Evolutionary conservation across 352 stramenopile genomes (phyloP).

Genomic region (Phytophthora europaea): DNA sequence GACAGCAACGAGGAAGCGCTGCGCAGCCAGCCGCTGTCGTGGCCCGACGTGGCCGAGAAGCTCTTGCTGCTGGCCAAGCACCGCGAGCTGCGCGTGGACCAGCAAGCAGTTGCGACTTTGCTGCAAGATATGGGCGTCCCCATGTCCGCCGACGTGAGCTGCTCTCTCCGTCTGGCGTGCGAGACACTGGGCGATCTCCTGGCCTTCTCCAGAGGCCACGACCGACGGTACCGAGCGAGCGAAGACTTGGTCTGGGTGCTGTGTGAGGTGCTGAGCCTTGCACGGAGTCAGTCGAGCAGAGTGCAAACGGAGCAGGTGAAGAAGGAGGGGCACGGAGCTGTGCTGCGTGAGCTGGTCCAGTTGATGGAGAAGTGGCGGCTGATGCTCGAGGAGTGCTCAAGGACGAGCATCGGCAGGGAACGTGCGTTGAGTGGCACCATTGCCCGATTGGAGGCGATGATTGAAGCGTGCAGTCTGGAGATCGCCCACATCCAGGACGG

Average conservation of each 20-base stretch:
- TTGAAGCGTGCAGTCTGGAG: background rate
- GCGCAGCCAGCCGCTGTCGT: slow-evolving; percentile 13
- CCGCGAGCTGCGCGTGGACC: slow-evolving; percentile 19
- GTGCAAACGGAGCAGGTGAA: background rate
- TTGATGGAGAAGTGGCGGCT: slow-evolving; percentile 30
- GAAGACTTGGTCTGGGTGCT: slow-evolving; percentile 26
- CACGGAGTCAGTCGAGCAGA: background rate
- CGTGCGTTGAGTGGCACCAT: slow-evolving; percentile 13
- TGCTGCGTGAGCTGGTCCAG: background rate
- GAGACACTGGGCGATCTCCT: slow-evolving; percentile 25
- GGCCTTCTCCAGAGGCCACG: slow-evolving; percentile 4
- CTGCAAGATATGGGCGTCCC: slow-evolving; percentile 18
- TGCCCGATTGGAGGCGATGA: slow-evolving; percentile 16
- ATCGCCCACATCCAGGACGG: background rate
- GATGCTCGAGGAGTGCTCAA: slow-evolving; percentile 2
- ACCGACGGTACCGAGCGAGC: slow-evolving; percentile 6
- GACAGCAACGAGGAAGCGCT: background rate
- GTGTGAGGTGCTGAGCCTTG: slow-evolving; percentile 40
- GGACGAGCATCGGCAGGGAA: background rate
- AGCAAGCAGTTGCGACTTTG: background rate
- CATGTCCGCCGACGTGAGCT: background rate
- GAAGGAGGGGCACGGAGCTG: background rate
- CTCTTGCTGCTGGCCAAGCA: slow-evolving; percentile 32
- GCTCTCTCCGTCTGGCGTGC: slow-evolving; percentile 8
- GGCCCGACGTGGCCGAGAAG: slow-evolving; percentile 16